Percentiles rank a stretch among this genome's conserved stretches.
These are phyloP conservation scores for Zymoseptoria crescenta DNA, from an alignment of 2,329 filamentous ascomycete species.

Conservation along the genomic window DNA sequence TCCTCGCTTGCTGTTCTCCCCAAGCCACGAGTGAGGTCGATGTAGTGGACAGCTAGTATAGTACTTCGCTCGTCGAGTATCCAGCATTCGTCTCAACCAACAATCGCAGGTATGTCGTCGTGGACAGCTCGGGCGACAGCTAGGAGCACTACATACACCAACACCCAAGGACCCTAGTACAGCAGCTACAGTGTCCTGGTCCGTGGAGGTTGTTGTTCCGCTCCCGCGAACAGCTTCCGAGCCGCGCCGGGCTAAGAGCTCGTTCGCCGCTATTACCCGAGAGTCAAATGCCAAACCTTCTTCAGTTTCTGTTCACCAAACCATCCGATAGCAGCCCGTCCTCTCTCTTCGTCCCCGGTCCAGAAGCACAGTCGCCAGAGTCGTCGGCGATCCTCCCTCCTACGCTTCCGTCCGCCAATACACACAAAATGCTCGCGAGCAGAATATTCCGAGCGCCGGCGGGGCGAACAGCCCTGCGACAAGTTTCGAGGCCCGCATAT, in stretches of 20 bases:
- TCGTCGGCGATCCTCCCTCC: not conserved
- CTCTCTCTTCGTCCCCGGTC: not conserved
- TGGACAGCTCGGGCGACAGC: not conserved
- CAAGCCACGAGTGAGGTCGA: no score
- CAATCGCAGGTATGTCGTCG: not conserved
- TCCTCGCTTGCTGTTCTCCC: not conserved
- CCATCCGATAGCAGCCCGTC: not conserved
- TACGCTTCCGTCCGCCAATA: not conserved
- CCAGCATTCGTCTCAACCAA: not conserved
- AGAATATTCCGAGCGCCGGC: slow-evolving; percentile 9
- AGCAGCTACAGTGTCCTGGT: not conserved
- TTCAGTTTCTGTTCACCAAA: not conserved
- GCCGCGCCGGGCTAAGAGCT: not conserved
- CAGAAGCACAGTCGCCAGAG: slow-evolving; percentile 4
- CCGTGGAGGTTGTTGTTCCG: not conserved
- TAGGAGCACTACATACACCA: not conserved
- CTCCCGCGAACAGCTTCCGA: not conserved
- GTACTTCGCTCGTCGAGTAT: not conserved
- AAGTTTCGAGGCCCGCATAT: slow-evolving; percentile 15
- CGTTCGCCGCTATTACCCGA: not conserved
- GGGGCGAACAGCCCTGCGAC: slow-evolving; percentile 12
- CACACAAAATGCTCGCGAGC: slow-evolving; percentile 12
- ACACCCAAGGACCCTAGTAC: no score
- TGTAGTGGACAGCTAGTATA: not conserved
- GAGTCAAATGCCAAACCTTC: not conserved